Evolutionary conservation across 2,329 filamentous ascomycete genomes (phyloP).

Genomic region (Albophoma yamanashiensis): DNA sequence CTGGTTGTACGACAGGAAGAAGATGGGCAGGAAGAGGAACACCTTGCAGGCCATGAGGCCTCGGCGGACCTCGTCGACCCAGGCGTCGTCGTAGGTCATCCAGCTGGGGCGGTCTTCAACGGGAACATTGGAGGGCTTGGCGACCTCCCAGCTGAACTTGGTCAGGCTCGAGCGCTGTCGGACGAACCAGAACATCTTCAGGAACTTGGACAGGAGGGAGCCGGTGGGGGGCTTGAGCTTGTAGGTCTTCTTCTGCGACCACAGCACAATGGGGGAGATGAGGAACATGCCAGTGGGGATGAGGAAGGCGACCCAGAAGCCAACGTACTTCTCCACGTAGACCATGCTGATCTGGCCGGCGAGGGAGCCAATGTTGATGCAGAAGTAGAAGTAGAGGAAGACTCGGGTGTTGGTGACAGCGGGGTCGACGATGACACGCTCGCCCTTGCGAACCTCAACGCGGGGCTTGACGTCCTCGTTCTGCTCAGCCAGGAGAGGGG

Average conservation of each 20-base stretch:
- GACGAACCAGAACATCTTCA: slow-evolving; percentile 48
- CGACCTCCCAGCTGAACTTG: slow-evolving; percentile 55
- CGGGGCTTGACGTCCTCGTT: slow-evolving; percentile 48
- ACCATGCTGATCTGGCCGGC: slow-evolving; percentile 50
- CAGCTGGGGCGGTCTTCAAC: slow-evolving; percentile 47
- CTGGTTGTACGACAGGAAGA: slow-evolving; percentile 49
- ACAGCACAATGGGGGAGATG: slow-evolving; percentile 49
- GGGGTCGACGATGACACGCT: slow-evolving; percentile 62
- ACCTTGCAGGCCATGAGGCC: slow-evolving; percentile 60
- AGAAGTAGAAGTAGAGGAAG: slow-evolving; percentile 50
- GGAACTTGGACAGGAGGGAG: slow-evolving; percentile 58
- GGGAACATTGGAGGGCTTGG: slow-evolving; percentile 55
- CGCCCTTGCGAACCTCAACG: slow-evolving; percentile 45
- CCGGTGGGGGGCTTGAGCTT: slow-evolving; percentile 55
- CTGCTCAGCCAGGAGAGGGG: slow-evolving; percentile 61
- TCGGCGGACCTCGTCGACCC: slow-evolving; percentile 69
- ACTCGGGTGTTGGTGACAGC: slow-evolving; percentile 57
- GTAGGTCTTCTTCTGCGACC: slow-evolving; percentile 51
- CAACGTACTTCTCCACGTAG: slow-evolving; percentile 66
- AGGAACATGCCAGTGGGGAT: slow-evolving; percentile 58
- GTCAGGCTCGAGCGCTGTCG: slow-evolving; percentile 56
- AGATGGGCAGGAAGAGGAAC: slow-evolving; percentile 59
- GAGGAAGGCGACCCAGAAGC: slow-evolving; percentile 63
- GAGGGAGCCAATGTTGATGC: slow-evolving; percentile 54
- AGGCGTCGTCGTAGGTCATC: slow-evolving; percentile 78